Percentiles rank a stretch among this genome's conserved stretches.
Evolutionary conservation across 768 basidiomycete genomes (phyloP).

Genomic region (Lactarius akahatsu): DNA sequence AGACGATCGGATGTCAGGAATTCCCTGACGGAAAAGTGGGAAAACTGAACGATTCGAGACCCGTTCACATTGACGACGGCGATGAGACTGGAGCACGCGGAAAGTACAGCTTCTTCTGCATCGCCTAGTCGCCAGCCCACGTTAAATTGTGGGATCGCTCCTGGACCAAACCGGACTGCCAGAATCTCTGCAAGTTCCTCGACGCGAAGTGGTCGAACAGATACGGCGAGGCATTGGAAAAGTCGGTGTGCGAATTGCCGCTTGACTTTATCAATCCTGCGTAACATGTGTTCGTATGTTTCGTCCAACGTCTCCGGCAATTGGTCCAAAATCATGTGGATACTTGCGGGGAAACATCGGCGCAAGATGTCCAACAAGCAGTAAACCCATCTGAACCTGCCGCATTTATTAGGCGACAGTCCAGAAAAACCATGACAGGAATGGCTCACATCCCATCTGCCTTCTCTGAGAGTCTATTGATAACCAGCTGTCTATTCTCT

Average conservation of each 20-base stretch:
- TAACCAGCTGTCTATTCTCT: not conserved
- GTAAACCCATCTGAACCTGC: too few species aligned
- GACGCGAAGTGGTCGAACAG: constrained; percentile 9
- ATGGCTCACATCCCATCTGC: constrained; percentile 6
- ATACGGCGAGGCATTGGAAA: constrained; percentile 10
- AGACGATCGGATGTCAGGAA: constrained; percentile 12
- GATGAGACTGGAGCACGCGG: constrained; percentile 7
- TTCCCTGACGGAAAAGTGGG: constrained; percentile 18
- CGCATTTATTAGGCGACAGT: too few species aligned
- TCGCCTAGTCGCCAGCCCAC: constrained; percentile 8
- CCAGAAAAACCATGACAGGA: accelerated
- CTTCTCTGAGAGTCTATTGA: not conserved
- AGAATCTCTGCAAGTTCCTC: constrained; percentile 13
- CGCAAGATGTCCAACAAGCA: too few species aligned
- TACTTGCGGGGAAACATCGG: too few species aligned
- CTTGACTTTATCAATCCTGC: not conserved
- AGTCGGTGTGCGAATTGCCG: constrained; percentile 6
- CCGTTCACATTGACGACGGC: not conserved
- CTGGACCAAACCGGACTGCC: not conserved
- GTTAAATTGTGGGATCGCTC: not conserved
- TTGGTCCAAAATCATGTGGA: too few species aligned
- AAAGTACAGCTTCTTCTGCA: not conserved
- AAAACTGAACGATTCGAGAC: constrained; percentile 4
- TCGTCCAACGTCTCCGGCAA: too few species aligned
- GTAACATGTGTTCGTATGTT: not conserved